Conservation (phyloP, 31 red algal genomes). For the Endocladia muricata region DNA sequence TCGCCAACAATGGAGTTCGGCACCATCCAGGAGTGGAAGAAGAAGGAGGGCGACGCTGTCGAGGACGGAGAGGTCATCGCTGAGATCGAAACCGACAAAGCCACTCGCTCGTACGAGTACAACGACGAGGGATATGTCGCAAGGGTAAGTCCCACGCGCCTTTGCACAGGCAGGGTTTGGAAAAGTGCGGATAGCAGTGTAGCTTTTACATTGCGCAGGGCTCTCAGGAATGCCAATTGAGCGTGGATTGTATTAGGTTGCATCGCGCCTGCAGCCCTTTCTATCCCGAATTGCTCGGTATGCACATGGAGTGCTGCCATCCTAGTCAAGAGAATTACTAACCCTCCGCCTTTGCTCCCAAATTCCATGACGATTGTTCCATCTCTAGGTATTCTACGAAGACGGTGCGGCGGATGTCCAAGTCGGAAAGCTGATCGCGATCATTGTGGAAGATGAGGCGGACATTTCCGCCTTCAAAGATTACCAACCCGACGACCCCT, state of each 20-base stretch:
- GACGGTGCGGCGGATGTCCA: conserved; percentile 84
- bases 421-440: conserved; percentile 76
- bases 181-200: no score
- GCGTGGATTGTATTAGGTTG: no score
- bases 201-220: no score
- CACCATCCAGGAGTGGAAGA: conserved; percentile 86
- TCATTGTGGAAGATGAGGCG: conserved; percentile 83
- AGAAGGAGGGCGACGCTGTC: conserved; percentile 88
- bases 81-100: conserved; percentile 99
- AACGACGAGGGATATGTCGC: conserved; percentile 93
- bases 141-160: conserved; percentile 82
- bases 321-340: no score
- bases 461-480: conserved; percentile 73
- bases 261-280: no score
- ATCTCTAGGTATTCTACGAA: conserved; percentile 59
- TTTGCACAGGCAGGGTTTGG: no score
- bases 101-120: conserved; percentile 77
- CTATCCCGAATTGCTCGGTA: no score
- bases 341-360: no score
- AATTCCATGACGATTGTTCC: background rate
- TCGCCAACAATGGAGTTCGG: conserved; percentile 94
- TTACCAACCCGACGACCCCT: conserved; percentile 49
- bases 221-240: no score
- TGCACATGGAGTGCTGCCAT: no score
- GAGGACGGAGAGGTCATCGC: conserved; percentile 88